Conservation (phyloP, 352 stramenopile genomes). For the Phytopythium vexans region DNA sequence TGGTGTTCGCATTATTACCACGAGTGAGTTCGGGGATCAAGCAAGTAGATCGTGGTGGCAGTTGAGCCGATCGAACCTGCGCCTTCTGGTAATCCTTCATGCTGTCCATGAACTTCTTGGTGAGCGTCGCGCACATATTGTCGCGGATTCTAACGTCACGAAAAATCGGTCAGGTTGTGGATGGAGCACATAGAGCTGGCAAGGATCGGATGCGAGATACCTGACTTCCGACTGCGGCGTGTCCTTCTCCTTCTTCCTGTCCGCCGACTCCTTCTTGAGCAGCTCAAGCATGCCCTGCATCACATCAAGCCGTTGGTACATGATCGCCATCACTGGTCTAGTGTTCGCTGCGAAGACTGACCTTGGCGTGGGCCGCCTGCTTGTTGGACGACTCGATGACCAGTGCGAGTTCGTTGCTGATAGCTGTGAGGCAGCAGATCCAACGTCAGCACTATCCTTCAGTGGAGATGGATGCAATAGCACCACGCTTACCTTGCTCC, state of each 20-base stretch:
- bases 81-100: conserved; percentile 98
- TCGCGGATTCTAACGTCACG: conserved; percentile 85
- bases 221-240: conserved; percentile 68
- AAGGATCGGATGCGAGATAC: conserved; percentile 14
- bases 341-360: neutral
- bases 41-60: neutral
- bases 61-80: conserved; percentile 11
- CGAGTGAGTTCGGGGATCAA: neutral
- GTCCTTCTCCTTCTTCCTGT: conserved; percentile 90
- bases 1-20: conserved; percentile 30
- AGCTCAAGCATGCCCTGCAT: conserved; percentile 49
- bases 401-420: conserved; percentile 89
- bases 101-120: conserved; percentile 98
- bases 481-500: conserved; percentile 59
- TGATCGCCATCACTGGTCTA: neutral
- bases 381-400: conserved; percentile 94
- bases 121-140: conserved; percentile 97
- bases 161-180: conserved; percentile 2
- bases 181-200: conserved; percentile 1
- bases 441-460: neutral
- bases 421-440: conserved; percentile 23
- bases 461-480: neutral
- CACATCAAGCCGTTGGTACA: neutral
- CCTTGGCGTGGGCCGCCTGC: conserved; percentile 87
- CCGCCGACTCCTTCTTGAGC: conserved; percentile 95